Percentiles rank a stretch among this genome's conserved stretches.
Conservation (phyloP, 176 grass and related monocot genomes). For the Phragmites australis region DNA sequence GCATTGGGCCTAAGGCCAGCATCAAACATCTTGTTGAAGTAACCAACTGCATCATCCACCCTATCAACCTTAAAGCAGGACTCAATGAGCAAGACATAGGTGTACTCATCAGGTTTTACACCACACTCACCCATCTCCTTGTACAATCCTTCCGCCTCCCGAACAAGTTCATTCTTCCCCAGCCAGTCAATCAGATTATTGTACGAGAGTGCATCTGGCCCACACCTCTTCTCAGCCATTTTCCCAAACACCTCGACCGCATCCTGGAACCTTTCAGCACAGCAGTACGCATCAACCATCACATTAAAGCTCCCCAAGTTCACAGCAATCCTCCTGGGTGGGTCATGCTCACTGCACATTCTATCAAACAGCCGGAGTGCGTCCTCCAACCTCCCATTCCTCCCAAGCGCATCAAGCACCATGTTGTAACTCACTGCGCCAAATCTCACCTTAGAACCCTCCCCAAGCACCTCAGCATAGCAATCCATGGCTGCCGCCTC, state of each 20-base stretch:
- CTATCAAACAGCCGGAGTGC: constrained; percentile 60
- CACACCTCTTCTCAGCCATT: constrained; percentile 63
- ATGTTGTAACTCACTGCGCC: constrained; percentile 61
- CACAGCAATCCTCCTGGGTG: constrained; percentile 59
- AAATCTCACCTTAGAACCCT: constrained; percentile 61
- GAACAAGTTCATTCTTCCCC: constrained; percentile 68
- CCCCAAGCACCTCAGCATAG: constrained; percentile 48
- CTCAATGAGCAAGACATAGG: constrained; percentile 64
- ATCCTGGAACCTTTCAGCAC: constrained; percentile 54
- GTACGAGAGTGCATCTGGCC: constrained; percentile 64
- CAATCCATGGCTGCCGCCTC: constrained; percentile 61
- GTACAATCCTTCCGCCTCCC: constrained; percentile 53
- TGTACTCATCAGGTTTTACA: constrained; percentile 69
- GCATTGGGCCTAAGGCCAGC: constrained; percentile 65
- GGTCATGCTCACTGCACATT: constrained; percentile 66
- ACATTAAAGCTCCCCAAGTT: constrained; percentile 80
- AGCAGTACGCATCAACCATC: constrained; percentile 69
- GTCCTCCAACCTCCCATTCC: constrained; percentile 61
- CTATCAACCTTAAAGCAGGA: constrained; percentile 63
- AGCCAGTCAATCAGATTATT: constrained; percentile 78
- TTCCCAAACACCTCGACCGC: constrained; percentile 60
- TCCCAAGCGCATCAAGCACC: constrained; percentile 67
- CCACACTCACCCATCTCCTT: constrained; percentile 63
- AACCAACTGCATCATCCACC: constrained; percentile 58
- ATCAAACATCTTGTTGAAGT: constrained; percentile 74